phyloP scores from a whole-genome alignment of 805 yeast genomes.

The Kluyveromyces aestuarii region DNA sequence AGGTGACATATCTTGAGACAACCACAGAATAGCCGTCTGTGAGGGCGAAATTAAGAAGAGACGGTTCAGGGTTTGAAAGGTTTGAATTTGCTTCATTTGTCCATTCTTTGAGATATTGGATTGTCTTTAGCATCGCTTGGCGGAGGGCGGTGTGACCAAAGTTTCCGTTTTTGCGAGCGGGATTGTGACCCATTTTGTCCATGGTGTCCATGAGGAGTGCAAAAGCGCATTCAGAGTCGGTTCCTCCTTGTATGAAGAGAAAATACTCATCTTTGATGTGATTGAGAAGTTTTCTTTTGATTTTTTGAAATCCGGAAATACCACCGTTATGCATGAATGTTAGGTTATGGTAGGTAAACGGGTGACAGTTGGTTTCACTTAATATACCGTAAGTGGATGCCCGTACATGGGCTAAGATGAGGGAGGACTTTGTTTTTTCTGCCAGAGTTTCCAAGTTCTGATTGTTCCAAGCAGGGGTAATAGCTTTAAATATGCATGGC shows the following conservation, averaged over 20 bases:
- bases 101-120: conserved; percentile 72
- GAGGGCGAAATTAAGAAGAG: conserved; percentile 84
- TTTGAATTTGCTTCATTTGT: conserved; percentile 44
- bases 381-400: conserved; percentile 94
- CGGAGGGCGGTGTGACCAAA: conserved; percentile 52
- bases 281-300: conserved; percentile 64
- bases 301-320: conserved; percentile 57
- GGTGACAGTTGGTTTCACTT: conserved; percentile 95
- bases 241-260: conserved; percentile 77
- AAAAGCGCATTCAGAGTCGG: conserved; percentile 94
- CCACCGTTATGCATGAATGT: conserved; percentile 99
- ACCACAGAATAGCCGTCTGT: conserved; percentile 87
- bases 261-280: conserved; percentile 77
- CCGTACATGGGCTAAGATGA: conserved; percentile 91
- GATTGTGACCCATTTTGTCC: conserved; percentile 67
- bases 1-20: conserved; percentile 80
- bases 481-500: conserved; percentile 91
- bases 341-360: conserved; percentile 75
- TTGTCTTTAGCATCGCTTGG: conserved; percentile 62
- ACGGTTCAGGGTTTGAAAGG: conserved; percentile 50
- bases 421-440: conserved; percentile 72
- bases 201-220: conserved; percentile 78
- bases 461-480: conserved; percentile 98
- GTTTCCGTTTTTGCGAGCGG: conserved; percentile 36
- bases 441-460: conserved; percentile 79